phyloP scores from a whole-genome alignment of 2,329 filamentous ascomycete species.

The Seiridium cupressi region DNA sequence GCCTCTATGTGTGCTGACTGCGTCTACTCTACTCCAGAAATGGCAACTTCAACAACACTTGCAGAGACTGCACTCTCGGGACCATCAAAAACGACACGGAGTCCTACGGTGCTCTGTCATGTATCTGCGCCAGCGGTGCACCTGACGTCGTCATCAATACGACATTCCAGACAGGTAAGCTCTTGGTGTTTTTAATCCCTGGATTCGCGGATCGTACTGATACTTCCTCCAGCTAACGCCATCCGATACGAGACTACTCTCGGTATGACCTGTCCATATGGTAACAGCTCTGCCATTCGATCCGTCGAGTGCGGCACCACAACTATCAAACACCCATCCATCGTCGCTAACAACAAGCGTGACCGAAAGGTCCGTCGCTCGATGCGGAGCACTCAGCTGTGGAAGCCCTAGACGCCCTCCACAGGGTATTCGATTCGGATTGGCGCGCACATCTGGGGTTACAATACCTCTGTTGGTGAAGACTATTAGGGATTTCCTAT shows the following conservation, averaged over 20 bases:
- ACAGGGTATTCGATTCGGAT: not conserved
- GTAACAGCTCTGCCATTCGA: not conserved
- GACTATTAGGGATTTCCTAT: no score
- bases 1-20: not conserved
- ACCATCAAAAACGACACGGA: constrained; percentile 7
- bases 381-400: not conserved
- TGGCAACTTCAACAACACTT: constrained; percentile 9
- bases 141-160: constrained; percentile 1
- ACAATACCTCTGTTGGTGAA: no score
- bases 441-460: no score
- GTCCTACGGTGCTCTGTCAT: constrained; percentile 5
- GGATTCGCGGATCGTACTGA: not conserved
- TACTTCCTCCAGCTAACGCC: not conserved
- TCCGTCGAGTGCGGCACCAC: constrained; percentile 3
- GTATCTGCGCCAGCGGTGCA: constrained; percentile 3
- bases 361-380: constrained; percentile 4
- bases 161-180: constrained; percentile 7
- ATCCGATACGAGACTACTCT: constrained; percentile 7
- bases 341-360: not conserved
- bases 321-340: not conserved
- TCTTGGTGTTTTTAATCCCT: not conserved
- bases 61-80: constrained; percentile 5
- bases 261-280: constrained; percentile 8
- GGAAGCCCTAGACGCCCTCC: not conserved
- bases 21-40: not conserved